Percentiles rank a stretch among this genome's conserved stretches.
Conservation (phyloP, 257 asterid species). For the Euphrasia confusa region DNA sequence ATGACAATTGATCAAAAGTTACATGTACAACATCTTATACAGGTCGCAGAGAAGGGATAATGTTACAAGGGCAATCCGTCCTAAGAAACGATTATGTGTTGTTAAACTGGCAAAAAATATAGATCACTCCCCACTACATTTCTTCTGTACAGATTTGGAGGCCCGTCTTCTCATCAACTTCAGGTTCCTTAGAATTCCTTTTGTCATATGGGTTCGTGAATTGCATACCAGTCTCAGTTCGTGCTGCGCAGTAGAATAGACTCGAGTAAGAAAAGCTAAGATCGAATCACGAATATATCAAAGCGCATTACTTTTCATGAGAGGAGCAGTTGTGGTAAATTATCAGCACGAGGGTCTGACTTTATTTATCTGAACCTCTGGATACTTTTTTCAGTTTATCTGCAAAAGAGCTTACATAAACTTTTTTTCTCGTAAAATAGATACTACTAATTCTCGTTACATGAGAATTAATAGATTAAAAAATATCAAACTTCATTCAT, state of each 20-base stretch:
- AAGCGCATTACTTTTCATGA: background rate
- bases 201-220: slow-evolving; percentile 47
- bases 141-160: too few relatives aligned
- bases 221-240: slow-evolving; percentile 14
- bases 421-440: too few relatives aligned
- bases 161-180: too few relatives aligned
- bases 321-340: slow-evolving; percentile 17
- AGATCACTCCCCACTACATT: too few relatives aligned
- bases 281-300: background rate
- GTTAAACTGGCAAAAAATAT: too few relatives aligned
- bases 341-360: slow-evolving; percentile 26
- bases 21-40: too few relatives aligned
- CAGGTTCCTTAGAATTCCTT: slow-evolving; percentile 34
- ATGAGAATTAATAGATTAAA: background rate
- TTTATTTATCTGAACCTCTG: slow-evolving; percentile 36
- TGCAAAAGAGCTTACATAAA: slow-evolving; percentile 25
- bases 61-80: too few relatives aligned
- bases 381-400: slow-evolving; percentile 52
- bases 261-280: background rate
- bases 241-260: slow-evolving; percentile 23
- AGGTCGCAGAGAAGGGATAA: too few relatives aligned
- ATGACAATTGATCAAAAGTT: too few relatives aligned
- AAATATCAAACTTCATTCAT: slow-evolving; percentile 6
- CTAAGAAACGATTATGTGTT: too few relatives aligned
- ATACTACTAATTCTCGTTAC: background rate